Conservation (phyloP, 192 early-diverging fungal species). For the Coemansia sp. region DNA sequence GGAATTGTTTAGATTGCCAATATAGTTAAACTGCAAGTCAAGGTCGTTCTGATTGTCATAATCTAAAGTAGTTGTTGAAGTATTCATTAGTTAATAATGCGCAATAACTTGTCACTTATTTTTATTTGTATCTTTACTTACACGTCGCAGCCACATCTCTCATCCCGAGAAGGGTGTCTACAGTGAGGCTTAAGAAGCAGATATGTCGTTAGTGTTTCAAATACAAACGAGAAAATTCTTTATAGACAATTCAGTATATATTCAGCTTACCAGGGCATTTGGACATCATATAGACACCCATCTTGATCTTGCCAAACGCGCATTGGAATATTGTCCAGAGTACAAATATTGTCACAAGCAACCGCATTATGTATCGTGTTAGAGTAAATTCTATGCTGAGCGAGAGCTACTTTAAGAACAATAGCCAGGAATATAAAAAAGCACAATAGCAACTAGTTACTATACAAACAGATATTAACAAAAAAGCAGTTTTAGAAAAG, state of each 20-base stretch:
- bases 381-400: neutral
- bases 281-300: conserved; percentile 47
- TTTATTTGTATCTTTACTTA: conserved; percentile 19
- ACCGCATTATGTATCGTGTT: conserved; percentile 2
- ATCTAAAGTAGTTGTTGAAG: conserved; percentile 23
- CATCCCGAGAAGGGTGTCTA: conserved; percentile 47
- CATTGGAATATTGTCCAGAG: neutral
- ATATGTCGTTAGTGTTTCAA: neutral
- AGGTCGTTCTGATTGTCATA: conserved; percentile 34
- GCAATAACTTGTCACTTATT: neutral
- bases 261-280: conserved; percentile 38
- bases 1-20: conserved; percentile 28
- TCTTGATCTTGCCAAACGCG: conserved; percentile 31
- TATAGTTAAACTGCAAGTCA: conserved; percentile 41
- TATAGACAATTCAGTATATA: neutral
- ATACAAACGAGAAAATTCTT: neutral
- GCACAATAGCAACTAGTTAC: neutral
- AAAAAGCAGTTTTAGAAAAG: neutral
- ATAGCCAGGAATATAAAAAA: neutral
- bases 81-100: neutral
- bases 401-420: neutral
- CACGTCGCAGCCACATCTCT: conserved; percentile 46
- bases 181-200: neutral
- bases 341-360: neutral
- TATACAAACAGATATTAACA: neutral